Percentiles rank a stretch among this genome's conserved stretches.
phyloP scores from a whole-genome alignment of 345 rosid species.

The Mangifera indica region DNA sequence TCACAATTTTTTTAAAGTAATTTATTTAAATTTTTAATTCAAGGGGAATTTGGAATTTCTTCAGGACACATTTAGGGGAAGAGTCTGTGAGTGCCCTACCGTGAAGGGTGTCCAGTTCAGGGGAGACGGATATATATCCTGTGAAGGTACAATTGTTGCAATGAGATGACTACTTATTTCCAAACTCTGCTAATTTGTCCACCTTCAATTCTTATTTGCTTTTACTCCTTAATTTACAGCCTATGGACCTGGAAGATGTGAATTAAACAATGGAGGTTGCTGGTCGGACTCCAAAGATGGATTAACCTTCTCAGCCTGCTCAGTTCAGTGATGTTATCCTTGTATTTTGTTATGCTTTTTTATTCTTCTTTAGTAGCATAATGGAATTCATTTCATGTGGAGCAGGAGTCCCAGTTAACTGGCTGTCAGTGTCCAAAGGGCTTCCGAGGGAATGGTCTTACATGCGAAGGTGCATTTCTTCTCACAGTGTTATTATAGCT shows the following conservation, averaged over 20 bases:
- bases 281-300: conserved; percentile 72
- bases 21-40: too few relatives aligned
- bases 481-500: too few relatives aligned
- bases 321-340: conserved; percentile 51
- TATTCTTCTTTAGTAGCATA: background rate
- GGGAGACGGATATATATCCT: conserved; percentile 86
- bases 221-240: conserved; percentile 41
- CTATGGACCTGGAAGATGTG: conserved; percentile 73
- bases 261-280: conserved; percentile 73
- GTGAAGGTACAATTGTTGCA: conserved; percentile 53
- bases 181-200: too few relatives aligned
- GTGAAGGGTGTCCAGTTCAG: conserved; percentile 81
- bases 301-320: conserved; percentile 70
- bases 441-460: conserved; percentile 61
- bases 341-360: background rate
- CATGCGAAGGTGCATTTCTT: conserved; percentile 30
- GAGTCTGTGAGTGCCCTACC: conserved; percentile 83
- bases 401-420: conserved; percentile 52
- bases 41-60: conserved; percentile 11
- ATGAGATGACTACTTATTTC: too few relatives aligned
- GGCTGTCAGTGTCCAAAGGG: conserved; percentile 90
- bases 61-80: conserved; percentile 94
- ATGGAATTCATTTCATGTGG: background rate
- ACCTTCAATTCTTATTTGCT: background rate
- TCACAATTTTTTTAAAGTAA: background rate